Evolutionary conservation across 202 grass and related monocot species (phyloP).

Genomic region (Hordeum pubiflorum): DNA sequence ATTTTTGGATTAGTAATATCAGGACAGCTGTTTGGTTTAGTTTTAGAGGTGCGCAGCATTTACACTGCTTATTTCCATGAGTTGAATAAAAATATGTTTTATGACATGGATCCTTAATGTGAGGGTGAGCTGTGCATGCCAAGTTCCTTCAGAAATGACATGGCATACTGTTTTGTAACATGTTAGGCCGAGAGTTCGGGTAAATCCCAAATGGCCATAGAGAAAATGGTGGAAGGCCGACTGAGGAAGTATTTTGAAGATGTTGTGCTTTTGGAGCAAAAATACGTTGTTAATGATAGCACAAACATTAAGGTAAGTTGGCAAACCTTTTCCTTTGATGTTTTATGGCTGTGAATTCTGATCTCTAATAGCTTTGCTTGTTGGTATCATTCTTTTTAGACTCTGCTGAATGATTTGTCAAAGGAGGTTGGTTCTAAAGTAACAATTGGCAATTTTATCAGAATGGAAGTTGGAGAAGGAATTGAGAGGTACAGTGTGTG

Average conservation of each 20-base stretch:
- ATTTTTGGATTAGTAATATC: background rate
- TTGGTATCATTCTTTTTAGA: slow-evolving; percentile 36
- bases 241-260: slow-evolving; percentile 91
- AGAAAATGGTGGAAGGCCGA: slow-evolving; percentile 96
- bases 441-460: slow-evolving; percentile 72
- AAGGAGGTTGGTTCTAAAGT: slow-evolving; percentile 78
- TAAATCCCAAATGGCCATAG: slow-evolving; percentile 86
- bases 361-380: slow-evolving; percentile 17
- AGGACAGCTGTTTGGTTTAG: background rate
- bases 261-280: slow-evolving; percentile 90
- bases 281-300: slow-evolving; percentile 63
- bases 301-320: slow-evolving; percentile 58
- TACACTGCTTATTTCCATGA: background rate
- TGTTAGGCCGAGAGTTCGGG: slow-evolving; percentile 84
- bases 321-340: background rate
- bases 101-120: background rate
- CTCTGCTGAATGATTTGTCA: slow-evolving; percentile 69
- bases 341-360: slow-evolving; percentile 11
- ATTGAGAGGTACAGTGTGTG: slow-evolving; percentile 48
- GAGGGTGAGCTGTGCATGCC: background rate
- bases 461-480: slow-evolving; percentile 90
- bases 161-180: slow-evolving; percentile 6
- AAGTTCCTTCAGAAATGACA: slow-evolving; percentile 6
- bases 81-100: background rate
- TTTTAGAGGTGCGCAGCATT: background rate